Evolutionary conservation across 2,329 filamentous ascomycete species (phyloP).

Genomic region (Mycosphaerella arachidis): DNA sequence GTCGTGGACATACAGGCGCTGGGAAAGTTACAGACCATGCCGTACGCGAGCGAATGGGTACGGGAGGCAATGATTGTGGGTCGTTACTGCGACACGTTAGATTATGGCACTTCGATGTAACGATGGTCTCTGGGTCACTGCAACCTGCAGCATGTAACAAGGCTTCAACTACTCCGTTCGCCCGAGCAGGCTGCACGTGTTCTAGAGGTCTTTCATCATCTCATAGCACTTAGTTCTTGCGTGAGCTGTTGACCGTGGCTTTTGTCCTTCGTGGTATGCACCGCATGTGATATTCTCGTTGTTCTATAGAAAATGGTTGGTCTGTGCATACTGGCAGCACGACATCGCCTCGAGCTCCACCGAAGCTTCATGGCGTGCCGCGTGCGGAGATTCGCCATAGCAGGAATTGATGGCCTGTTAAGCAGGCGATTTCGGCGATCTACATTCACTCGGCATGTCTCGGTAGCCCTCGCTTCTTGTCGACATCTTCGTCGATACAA

Average conservation of each 20-base stretch:
- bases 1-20: slow-evolving; percentile 1
- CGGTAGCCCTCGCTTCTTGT: not conserved
- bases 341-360: not conserved
- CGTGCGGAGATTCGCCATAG: not conserved
- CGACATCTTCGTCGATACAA: not conserved
- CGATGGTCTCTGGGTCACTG: not conserved
- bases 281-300: not conserved
- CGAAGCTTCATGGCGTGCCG: not conserved
- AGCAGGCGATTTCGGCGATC: not conserved
- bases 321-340: not conserved
- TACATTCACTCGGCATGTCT: not conserved
- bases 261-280: not conserved
- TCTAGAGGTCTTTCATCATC: not conserved
- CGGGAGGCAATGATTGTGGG: not conserved
- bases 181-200: not conserved
- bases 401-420: not conserved
- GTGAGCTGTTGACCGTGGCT: not conserved
- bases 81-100: not conserved
- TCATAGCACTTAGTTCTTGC: not conserved
- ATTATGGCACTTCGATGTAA: not conserved
- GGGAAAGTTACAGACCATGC: not conserved
- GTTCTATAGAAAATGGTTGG: not conserved
- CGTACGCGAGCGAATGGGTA: slow-evolving; percentile 10
- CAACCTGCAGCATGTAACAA: not conserved
- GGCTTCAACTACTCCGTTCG: not conserved